Percentiles rank a stretch among this genome's conserved stretches.
Conservation (phyloP, 805 yeast species). For the Maudiozyma serrabonitensis region DNA sequence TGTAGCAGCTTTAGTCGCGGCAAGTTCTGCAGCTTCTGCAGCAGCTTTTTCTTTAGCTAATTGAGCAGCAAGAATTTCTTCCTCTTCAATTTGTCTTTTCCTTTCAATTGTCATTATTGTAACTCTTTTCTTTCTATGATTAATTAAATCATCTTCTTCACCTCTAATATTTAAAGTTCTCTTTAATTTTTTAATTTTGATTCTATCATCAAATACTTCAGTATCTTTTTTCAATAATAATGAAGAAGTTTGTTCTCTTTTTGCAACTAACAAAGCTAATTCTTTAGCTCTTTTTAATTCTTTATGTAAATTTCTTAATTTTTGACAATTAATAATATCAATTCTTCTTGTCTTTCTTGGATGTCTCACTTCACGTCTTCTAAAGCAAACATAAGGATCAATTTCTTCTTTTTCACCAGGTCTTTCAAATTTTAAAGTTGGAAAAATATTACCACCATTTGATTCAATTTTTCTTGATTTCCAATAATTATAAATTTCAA, state of each 20-base stretch:
- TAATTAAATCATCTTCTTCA: constrained; percentile 73
- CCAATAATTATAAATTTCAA: constrained; percentile 72
- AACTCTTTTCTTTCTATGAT: constrained; percentile 56
- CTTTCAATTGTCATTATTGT: constrained; percentile 16
- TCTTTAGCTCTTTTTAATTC: constrained; percentile 72
- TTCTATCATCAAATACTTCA: constrained; percentile 63
- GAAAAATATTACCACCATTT: constrained; percentile 61
- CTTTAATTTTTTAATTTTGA: constrained; percentile 62
- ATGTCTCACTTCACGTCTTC: constrained; percentile 90
- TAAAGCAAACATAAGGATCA: constrained; percentile 92
- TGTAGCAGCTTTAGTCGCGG: constrained; percentile 14
- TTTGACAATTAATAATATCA: constrained; percentile 81
- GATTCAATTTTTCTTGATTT: constrained; percentile 58
- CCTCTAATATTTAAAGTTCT: constrained; percentile 68
- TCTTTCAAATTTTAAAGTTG: constrained; percentile 75
- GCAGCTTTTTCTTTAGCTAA: constrained; percentile 10
- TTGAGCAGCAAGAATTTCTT: constrained; percentile 12
- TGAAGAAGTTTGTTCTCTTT: constrained; percentile 40
- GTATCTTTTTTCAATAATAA: constrained; percentile 54
- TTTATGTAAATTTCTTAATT: constrained; percentile 59
- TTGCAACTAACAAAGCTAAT: constrained; percentile 57
- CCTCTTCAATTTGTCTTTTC: constrained; percentile 9
- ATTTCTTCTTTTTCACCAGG: constrained; percentile 81
- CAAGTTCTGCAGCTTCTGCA: constrained; percentile 15
- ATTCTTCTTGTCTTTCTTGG: constrained; percentile 94